Percentiles rank a stretch among this genome's conserved stretches.
Evolutionary conservation across 73 alveolate species (phyloP).

Genomic region (Tetrahymena thermophila): DNA sequence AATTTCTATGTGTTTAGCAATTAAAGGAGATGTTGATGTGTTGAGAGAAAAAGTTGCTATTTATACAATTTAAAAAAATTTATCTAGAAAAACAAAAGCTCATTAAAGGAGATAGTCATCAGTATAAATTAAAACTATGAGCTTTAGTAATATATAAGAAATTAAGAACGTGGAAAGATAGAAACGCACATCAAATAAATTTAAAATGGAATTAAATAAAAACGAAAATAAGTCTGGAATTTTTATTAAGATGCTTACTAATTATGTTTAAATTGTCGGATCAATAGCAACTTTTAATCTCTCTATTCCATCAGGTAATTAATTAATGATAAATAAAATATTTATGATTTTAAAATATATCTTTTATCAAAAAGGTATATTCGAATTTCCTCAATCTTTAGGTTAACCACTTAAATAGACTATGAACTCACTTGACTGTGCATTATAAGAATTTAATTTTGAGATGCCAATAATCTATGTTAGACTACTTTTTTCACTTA

Average conservation of each 20-base stretch:
- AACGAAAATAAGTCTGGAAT: background rate
- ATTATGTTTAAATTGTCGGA: constrained; percentile 1
- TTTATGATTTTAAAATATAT: too few relatives aligned
- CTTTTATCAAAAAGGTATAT: background rate
- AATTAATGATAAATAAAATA: too few relatives aligned
- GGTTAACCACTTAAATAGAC: background rate
- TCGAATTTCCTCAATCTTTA: background rate
- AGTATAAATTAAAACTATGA: background rate
- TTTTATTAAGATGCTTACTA: constrained; percentile 6
- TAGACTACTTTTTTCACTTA: background rate
- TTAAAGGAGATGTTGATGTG: background rate
- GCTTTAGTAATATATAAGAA: background rate
- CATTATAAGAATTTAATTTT: background rate
- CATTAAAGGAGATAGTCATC: background rate
- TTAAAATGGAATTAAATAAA: background rate
- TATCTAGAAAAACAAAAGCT: background rate
- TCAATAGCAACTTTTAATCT: constrained; percentile 6
- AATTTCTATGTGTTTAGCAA: background rate
- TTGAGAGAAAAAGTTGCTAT: background rate
- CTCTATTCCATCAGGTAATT: background rate
- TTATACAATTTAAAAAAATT: background rate
- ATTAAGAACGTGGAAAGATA: too few relatives aligned
- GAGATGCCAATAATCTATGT: background rate
- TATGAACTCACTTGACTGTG: background rate
- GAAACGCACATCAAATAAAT: background rate